Conservation (phyloP, 768 basidiomycete genomes). For the Auricularia cornea region DNA sequence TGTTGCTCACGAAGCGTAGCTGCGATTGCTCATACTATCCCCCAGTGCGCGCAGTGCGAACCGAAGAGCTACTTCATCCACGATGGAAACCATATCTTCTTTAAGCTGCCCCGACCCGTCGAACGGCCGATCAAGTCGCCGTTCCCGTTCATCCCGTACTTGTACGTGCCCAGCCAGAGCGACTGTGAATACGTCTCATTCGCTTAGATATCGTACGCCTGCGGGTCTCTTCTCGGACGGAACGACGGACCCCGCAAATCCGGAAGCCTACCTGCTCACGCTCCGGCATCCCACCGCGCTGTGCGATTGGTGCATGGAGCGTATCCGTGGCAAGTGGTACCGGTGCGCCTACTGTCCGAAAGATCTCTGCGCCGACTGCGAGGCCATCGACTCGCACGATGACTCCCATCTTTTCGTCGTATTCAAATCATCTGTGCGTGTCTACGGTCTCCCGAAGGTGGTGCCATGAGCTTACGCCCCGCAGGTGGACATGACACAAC, state of each 20-base stretch:
- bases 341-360: conserved; percentile 81
- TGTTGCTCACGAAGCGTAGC: too few relatives aligned
- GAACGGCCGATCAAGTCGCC: conserved; percentile 48
- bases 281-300: conserved; percentile 60
- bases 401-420: conserved; percentile 77
- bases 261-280: conserved; percentile 54
- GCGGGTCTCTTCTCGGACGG: conserved; percentile 32
- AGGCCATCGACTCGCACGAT: conserved; percentile 74
- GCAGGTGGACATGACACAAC: conserved; percentile 65
- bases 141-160: conserved; percentile 54
- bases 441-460: neutral
- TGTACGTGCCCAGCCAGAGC: conserved; percentile 38
- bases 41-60: conserved; percentile 77
- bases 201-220: conserved; percentile 52
- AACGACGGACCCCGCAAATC: conserved; percentile 28
- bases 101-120: conserved; percentile 78
- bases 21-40: too few relatives aligned
- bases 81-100: conserved; percentile 78
- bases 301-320: conserved; percentile 80
- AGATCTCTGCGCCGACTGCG: conserved; percentile 83
- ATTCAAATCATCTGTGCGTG: conserved; percentile 69
- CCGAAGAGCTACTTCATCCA: conserved; percentile 67
- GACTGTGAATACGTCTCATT: neutral
- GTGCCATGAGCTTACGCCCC: conserved; percentile 7
- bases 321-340: conserved; percentile 84